Evolutionary conservation across 352 stramenopile species (phyloP), one percentile per base, ranked within the genome.

Genomic region (Achlya hypogyna): DNA sequence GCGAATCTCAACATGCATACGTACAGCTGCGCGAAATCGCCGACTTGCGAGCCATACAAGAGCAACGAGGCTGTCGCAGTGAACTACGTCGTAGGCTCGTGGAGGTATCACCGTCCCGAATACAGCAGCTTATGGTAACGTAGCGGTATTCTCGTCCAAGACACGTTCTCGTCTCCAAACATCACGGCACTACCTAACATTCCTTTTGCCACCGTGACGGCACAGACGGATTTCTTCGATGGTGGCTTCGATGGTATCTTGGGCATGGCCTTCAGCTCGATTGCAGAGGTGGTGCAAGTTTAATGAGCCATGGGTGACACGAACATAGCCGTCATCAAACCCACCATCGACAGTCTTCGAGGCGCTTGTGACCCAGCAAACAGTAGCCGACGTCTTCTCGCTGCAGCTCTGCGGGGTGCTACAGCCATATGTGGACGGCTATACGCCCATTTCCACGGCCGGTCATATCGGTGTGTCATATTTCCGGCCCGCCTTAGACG

Each of bases 161-260:
- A 93, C 69, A 87, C 77, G 53, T 83, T 93, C 63, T 90, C 84
- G 8, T 81, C 71, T 34, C 34, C 69, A 5, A 79, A 81, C 4
- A 67, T 91, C 1, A 78, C 77, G 23, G 69, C 63, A 6, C 43
- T 93, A 3, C 28, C 77, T 20, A 72, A 59, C 52, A 74, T 91
- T 62, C 72, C 74, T 2, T 91, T 93, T 70, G 76, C 74, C 0
- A 74, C 78, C 68, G 91, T 93, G 59, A 70, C 69, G 10, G 6
- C 70, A 1, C 63, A 93, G 40, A 75, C 78, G 58, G 79, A 78
- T 53, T 93, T 93, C 65, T 79, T 93, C 62, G 76, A 84, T 40
- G 71, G 79, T 8, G 80, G 79, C 5, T 89, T 89, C 68, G 80
- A 90, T 51, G 84, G 84, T 23, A 90, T 93, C 63, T 71, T 93